Conservation (phyloP, 257 asterid genomes). For the Primulina tabacum region DNA sequence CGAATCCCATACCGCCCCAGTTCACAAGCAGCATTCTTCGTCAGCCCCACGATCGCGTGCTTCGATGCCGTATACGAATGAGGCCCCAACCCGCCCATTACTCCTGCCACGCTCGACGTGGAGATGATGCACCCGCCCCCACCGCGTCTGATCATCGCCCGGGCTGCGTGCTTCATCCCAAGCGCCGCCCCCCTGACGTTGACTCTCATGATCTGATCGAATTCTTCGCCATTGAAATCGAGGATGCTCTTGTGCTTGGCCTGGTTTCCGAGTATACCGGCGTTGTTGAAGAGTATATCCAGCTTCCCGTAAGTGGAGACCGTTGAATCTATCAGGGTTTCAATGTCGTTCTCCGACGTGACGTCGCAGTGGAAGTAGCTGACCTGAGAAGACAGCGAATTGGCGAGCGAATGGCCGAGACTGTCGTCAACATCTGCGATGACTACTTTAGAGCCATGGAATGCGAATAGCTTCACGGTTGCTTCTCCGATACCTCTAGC, state of each 20-base stretch:
- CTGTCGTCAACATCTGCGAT: conserved; percentile 65
- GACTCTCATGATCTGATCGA: conserved; percentile 61
- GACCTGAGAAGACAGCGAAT: conserved; percentile 35
- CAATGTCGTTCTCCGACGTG: conserved; percentile 53
- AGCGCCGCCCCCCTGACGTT: conserved; percentile 67
- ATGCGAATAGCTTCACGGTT: conserved; percentile 56
- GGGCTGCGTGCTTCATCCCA: conserved; percentile 84
- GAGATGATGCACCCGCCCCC: conserved; percentile 64
- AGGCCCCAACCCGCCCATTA: conserved; percentile 73
- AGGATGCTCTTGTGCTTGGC: conserved; percentile 63
- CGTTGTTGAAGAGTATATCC: conserved; percentile 72
- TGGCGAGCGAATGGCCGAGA: conserved; percentile 45
- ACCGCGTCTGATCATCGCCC: conserved; percentile 54
- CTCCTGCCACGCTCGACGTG: conserved; percentile 73
- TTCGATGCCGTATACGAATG: conserved; percentile 86
- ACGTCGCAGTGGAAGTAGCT: conserved; percentile 63
- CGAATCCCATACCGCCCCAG: conserved; percentile 68
- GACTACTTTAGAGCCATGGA: conserved; percentile 66
- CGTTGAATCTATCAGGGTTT: conserved; percentile 38
- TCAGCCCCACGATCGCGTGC: conserved; percentile 75
- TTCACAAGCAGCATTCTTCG: conserved; percentile 75
- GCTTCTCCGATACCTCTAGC: conserved; percentile 89
- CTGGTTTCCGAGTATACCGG: conserved; percentile 74
- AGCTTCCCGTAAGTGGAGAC: conserved; percentile 46
- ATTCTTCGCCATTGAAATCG: conserved; percentile 61